Percentiles rank a stretch among this genome's conserved stretches.
Conservation (phyloP, 768 basidiomycete genomes). For the Calocybe cyanea region DNA sequence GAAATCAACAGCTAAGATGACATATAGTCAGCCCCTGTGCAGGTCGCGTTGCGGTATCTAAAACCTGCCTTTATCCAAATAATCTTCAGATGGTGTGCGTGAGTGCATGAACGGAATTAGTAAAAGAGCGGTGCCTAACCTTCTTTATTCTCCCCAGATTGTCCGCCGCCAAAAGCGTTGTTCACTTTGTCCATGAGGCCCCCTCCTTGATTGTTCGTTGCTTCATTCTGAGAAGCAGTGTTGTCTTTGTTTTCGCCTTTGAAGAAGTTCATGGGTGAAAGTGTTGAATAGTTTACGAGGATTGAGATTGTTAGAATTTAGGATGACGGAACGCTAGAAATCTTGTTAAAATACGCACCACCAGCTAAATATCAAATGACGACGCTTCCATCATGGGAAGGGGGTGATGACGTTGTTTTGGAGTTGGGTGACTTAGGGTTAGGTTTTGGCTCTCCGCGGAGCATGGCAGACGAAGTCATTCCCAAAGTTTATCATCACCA, state of each 20-base stretch:
- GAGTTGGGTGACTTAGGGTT: too few relatives aligned
- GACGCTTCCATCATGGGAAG: too few relatives aligned
- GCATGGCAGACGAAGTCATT: too few relatives aligned
- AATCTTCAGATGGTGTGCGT: slow-evolving; percentile 17
- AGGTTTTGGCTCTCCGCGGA: too few relatives aligned
- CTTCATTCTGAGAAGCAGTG: not conserved
- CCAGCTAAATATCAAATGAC: too few relatives aligned
- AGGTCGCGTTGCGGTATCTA: not conserved
- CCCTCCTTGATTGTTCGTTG: slow-evolving; percentile 16
- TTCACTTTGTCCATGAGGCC: slow-evolving; percentile 28
- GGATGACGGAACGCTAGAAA: too few relatives aligned
- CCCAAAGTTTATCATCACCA: too few relatives aligned
- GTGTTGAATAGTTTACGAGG: too few relatives aligned
- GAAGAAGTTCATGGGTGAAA: slow-evolving; percentile 18
- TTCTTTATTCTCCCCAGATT: slow-evolving; percentile 31
- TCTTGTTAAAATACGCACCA: too few relatives aligned
- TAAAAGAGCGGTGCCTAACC: slow-evolving; percentile 18
- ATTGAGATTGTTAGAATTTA: too few relatives aligned
- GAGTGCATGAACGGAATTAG: not conserved
- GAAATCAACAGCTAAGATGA: slow-evolving; percentile 35
- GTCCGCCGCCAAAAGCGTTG: slow-evolving; percentile 27
- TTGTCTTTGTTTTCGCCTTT: slow-evolving; percentile 8
- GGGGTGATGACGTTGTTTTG: too few relatives aligned
- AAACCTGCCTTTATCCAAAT: slow-evolving; percentile 32
- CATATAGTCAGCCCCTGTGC: not conserved